Conservation (phyloP, 495 filamentous ascomycete genomes). For the Daldinia loculata region DNA sequence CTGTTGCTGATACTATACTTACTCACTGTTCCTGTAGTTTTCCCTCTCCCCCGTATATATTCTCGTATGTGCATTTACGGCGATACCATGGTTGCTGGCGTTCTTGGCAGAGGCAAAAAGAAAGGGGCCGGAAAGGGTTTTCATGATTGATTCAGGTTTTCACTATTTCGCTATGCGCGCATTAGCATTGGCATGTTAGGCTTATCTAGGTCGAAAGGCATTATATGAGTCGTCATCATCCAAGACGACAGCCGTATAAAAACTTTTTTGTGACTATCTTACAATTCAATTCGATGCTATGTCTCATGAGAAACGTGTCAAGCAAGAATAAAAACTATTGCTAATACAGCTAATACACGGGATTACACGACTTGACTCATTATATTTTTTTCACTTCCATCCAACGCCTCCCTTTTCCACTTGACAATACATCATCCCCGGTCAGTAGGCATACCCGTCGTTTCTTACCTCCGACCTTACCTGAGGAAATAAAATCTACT, state of each 20-base stretch:
- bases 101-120: constrained; percentile 42
- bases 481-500: constrained; percentile 48
- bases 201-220: neutral
- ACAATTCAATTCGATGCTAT: constrained; percentile 29
- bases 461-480: constrained; percentile 78
- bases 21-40: neutral
- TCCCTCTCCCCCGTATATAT: constrained; percentile 22
- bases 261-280: constrained; percentile 30
- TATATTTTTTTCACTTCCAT: constrained; percentile 14
- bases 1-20: neutral
- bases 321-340: constrained; percentile 17
- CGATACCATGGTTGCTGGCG: constrained; percentile 49
- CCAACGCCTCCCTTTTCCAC: constrained; percentile 21
- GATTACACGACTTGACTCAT: constrained; percentile 11
- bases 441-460: constrained; percentile 49
- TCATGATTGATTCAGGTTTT: neutral
- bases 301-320: constrained; percentile 6
- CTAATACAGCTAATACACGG: constrained; percentile 25
- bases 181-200: neutral
- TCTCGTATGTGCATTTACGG: constrained; percentile 44
- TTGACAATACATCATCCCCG: constrained; percentile 18
- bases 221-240: neutral
- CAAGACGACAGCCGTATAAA: neutral
- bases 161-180: constrained; percentile 8
- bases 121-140: neutral